These are phyloP conservation scores for Epichloe glyceriae DNA, from an alignment of 2,329 filamentous ascomycete species.

Conservation along the genomic window DNA sequence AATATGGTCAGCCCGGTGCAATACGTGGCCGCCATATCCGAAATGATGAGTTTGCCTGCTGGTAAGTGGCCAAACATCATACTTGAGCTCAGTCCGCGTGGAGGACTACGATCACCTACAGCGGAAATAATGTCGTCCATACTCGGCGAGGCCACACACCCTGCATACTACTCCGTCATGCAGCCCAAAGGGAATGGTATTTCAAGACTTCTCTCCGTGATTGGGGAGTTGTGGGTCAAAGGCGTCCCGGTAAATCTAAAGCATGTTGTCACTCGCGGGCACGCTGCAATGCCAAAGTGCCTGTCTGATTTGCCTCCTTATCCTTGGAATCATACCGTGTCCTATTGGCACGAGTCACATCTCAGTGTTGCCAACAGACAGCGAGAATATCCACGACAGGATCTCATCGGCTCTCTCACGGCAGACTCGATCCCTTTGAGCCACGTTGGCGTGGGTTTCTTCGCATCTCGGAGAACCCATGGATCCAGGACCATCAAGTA, in stretches of 20 bases:
- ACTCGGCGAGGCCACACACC: not conserved
- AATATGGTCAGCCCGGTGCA: constrained; percentile 33
- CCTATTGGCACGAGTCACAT: constrained; percentile 41
- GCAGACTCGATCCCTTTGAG: constrained; percentile 30
- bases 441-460: constrained; percentile 37
- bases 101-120: constrained; percentile 24
- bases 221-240: constrained; percentile 26
- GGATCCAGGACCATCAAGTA: constrained; percentile 38
- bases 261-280: constrained; percentile 13
- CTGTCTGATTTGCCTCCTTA: constrained; percentile 37
- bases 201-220: constrained; percentile 15
- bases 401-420: constrained; percentile 36
- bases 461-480: constrained; percentile 35
- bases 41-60: constrained; percentile 18
- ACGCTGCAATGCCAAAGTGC: constrained; percentile 15
- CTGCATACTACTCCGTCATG: constrained; percentile 17
- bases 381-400: constrained; percentile 31
- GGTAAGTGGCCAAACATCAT: constrained; percentile 21
- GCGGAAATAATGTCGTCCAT: constrained; percentile 20
- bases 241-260: constrained; percentile 21
- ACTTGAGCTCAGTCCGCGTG: constrained; percentile 29
- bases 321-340: constrained; percentile 39
- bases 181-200: constrained; percentile 13
- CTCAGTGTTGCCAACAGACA: constrained; percentile 30
- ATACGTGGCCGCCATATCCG: constrained; percentile 26